Base-by-base conservation (phyloP, 352 stramenopile genomes). In the Phytophthora brassicae region DNA sequence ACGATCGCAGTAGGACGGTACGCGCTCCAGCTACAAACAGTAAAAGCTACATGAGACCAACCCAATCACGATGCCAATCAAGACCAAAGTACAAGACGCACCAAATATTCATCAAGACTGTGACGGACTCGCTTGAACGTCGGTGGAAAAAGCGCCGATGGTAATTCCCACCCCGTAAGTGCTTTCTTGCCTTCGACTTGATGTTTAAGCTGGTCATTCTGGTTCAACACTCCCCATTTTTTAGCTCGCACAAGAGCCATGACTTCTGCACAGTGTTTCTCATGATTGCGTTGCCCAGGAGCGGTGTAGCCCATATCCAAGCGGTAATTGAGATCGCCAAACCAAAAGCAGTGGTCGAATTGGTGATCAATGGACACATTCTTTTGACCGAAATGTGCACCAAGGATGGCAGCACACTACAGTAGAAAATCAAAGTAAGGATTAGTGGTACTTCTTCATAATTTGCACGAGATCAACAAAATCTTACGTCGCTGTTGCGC, bases 281-380 rank as follows among this genome's bases (percentile, higher is more conserved):
- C 82, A 36, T 88, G 77, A 12, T 71, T 75, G 13, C 79, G 77
- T 19, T 85, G 68, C 7, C 66, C 44, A 13, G 53, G 45, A 23
- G 75, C 70, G 1, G 67, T 70, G 67, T 92, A 88, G 58, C 73
- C 81, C 47, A 92, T 62, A 48, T 95, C 84, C 24, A 95, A 51
- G 45, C 86, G 79, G 62, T 96, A 95, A 71, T 96, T 96, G 22
- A 96, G 76, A 50, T 96, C 88, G 7, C 88, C 88, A 22, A 95
- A 88, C 74, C 75, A 92, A 57, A 95, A 95, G 55, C 80, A 88
- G 68, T 96, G 84, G 65, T 94, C 85, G 22, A 91, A 90, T 55
- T 95, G 86, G 29, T 75, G 79, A 51, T 95, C 86, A 16, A 92
- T 70, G 11, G 80, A 70, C 24, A 95, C 69, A 54, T 86, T 75